Evolutionary conservation across 2,329 filamentous ascomycete genomes (phyloP), one percentile per base, ranked within the genome.

Genomic region (Torrubiella hemipterigena): DNA sequence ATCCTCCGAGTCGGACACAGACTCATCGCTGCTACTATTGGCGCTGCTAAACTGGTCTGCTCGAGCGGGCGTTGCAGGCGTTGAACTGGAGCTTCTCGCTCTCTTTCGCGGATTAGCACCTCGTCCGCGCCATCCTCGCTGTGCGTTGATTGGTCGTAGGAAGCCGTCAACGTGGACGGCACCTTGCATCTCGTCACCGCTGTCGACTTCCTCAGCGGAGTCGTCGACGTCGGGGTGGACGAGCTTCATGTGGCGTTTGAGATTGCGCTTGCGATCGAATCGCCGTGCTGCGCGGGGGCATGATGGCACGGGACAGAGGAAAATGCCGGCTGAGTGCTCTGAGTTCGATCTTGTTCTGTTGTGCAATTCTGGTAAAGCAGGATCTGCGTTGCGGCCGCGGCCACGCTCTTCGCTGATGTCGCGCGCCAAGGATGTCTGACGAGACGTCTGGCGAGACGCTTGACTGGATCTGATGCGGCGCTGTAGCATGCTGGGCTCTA

Each of bases 131-230:
- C 67, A 73, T 0, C 67, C 68, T 26, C 46, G 53, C 6, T 60
- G 54, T 1, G 58, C 50, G 35, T 58, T 55, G 31, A 82, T 63
- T 4, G 68, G 65, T 45, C 61, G 59, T 42, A 84, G 41, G 44
- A 80, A 84, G 0, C 78, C 73, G 49, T 84, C 78, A 2, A 73
- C 65, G 42, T 82, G 78, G 14, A 82, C 72, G 0, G 63, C 77
- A 1, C 76, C 78, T 7, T 63, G 42, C 43, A 73, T 66, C 43
- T 75, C 70, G 34, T 65, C 68, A 43, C 60, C 67, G 36, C 63
- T 58, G 14, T 57, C 55, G 19, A 47, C 40, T 14, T 56, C 49
- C 21, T 5, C 24, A 17, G 28, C 19, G 13, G 57, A 43, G 10
- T 46, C 47, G 45, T 32, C 49, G 51, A 32, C 50, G 43, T 49